Conservation (phyloP, 345 rosid genomes). For the Aquilaria malaccensis region DNA sequence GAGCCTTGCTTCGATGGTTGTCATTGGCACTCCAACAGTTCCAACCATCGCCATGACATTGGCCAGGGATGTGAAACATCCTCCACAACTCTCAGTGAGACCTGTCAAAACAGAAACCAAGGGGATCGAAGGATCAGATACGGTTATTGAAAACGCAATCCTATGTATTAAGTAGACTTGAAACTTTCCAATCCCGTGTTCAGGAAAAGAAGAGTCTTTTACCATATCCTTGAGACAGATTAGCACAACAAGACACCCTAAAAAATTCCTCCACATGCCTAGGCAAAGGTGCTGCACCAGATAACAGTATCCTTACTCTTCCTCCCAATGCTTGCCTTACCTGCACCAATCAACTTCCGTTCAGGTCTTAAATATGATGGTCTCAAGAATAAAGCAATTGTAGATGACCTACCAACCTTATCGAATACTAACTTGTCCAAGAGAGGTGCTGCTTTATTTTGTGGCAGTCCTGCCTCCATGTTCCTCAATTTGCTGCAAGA, state of each 20-base stretch:
- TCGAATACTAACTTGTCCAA: slow-evolving; percentile 72
- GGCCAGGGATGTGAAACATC: slow-evolving; percentile 73
- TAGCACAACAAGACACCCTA: slow-evolving; percentile 72
- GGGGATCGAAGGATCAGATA: not conserved
- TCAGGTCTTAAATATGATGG: slow-evolving; percentile 7
- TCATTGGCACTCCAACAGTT: slow-evolving; percentile 88
- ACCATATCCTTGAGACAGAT: slow-evolving; percentile 95
- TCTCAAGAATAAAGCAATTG: not conserved
- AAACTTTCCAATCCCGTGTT: not conserved
- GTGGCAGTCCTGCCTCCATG: slow-evolving; percentile 66
- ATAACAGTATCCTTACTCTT: slow-evolving; percentile 57
- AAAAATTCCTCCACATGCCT: slow-evolving; percentile 86
- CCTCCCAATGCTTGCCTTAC: slow-evolving; percentile 81
- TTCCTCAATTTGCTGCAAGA: slow-evolving; percentile 62
- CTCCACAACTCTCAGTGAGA: slow-evolving; percentile 88
- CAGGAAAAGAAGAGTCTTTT: slow-evolving; percentile 3
- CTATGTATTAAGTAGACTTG: not conserved
- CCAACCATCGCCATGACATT: slow-evolving; percentile 80
- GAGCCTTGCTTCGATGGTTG: slow-evolving; percentile 85
- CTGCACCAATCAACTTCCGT: slow-evolving; percentile 23
- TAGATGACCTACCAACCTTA: slow-evolving; percentile 38
- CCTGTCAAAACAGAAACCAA: slow-evolving; percentile 33
- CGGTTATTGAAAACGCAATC: not conserved
- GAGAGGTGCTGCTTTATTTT: slow-evolving; percentile 81
- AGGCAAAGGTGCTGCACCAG: slow-evolving; percentile 97